These are phyloP conservation scores for Curvularia eragrostidis DNA, from an alignment of 2,329 filamentous ascomycete species.

Conservation along the genomic window DNA sequence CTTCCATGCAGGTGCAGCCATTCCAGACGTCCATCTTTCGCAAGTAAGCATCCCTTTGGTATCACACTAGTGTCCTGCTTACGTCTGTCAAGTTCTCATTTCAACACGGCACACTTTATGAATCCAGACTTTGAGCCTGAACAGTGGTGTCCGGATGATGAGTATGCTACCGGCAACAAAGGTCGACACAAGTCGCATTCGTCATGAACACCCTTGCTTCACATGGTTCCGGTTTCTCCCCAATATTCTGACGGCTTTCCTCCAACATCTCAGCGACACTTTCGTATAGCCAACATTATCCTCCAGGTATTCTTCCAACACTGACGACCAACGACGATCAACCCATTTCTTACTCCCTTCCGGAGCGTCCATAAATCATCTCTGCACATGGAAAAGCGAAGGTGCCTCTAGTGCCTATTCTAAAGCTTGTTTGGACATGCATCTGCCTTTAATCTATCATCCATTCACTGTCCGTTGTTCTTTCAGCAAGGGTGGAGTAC, in stretches of 20 bases:
- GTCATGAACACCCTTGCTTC: conserved; percentile 33
- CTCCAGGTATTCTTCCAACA: conserved; percentile 35
- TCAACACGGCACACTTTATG: conserved; percentile 60
- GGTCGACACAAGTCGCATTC: conserved; percentile 49
- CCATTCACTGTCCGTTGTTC: conserved; percentile 24
- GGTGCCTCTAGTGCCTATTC: conserved; percentile 24
- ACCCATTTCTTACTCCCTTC: conserved; percentile 48
- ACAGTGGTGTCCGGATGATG: conserved; percentile 58
- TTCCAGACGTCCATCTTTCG: conserved; percentile 60
- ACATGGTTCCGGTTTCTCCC: conserved; percentile 25
- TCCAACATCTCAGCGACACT: conserved; percentile 46
- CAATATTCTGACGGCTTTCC: conserved; percentile 35
- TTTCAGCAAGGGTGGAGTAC: conserved; percentile 30
- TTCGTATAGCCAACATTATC: conserved; percentile 42
- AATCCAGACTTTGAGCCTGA: conserved; percentile 62
- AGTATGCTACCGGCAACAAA: conserved; percentile 51
- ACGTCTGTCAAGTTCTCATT: conserved; percentile 53
- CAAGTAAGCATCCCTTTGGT: conserved; percentile 49
- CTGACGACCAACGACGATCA: conserved; percentile 41
- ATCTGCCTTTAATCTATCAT: conserved; percentile 31
- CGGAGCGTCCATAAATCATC: conserved; percentile 36
- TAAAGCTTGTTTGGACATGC: conserved; percentile 26
- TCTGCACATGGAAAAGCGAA: conserved; percentile 43
- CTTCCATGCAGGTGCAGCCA: conserved; percentile 48
- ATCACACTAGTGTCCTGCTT: conserved; percentile 14